Evolutionary conservation across 1,284 basidiomycete genomes (phyloP).

Genomic region (Phellinidium pouzarii): DNA sequence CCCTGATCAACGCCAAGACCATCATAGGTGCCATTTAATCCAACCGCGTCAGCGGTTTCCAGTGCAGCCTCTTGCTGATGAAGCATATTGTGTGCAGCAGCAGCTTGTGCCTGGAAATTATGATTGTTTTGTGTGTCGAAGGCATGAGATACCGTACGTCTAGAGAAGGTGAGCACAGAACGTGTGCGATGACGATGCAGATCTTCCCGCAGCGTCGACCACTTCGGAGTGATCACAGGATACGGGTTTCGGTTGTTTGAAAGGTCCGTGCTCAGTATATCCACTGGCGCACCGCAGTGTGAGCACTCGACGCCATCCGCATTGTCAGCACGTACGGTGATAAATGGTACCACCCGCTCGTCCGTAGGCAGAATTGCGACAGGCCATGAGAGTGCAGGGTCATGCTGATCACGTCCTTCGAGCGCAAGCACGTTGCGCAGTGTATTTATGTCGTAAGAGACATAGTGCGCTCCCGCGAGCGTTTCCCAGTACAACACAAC

Average conservation of each 20-base stretch:
- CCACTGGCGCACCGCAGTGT: not conserved
- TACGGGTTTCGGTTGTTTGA: conserved; percentile 10
- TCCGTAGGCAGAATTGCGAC: conserved; percentile 6
- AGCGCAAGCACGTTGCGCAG: not conserved
- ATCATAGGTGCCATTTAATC: not conserved
- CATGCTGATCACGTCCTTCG: not conserved
- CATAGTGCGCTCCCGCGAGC: not conserved
- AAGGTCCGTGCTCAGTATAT: conserved; percentile 5
- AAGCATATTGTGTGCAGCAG: not conserved
- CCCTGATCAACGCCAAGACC: not conserved
- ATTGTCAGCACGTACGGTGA: not conserved
- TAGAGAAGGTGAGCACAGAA: conserved; percentile 11
- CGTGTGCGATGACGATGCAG: conserved; percentile 10
- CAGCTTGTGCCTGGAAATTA: not conserved
- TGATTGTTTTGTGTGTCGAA: not conserved
- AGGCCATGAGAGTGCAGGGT: not conserved
- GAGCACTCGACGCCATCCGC: not conserved
- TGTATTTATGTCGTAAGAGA: conserved; percentile 3
- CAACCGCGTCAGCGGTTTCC: not conserved
- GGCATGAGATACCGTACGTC: not conserved
- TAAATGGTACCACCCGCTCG: not conserved
- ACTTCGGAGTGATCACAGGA: conserved; percentile 16
- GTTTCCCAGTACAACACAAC: conserved; percentile 15
- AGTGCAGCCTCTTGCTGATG: not conserved
- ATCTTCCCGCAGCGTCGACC: conserved; percentile 12